These are phyloP conservation scores for Lepidium aucheri DNA, from an alignment of 345 rosid species.

Conservation along the genomic window DNA sequence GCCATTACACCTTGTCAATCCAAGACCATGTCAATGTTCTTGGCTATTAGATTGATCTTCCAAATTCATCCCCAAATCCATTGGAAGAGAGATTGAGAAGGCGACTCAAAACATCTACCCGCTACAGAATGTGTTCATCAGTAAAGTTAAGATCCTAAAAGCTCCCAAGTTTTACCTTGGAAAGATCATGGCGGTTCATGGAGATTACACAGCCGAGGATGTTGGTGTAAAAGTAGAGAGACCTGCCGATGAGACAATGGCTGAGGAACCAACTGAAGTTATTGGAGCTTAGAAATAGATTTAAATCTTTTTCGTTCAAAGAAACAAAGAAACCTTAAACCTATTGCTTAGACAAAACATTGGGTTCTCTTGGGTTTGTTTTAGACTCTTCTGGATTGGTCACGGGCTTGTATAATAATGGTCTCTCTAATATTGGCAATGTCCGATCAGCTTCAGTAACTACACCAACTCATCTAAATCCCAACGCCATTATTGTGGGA, in stretches of 20 bases:
- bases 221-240: constrained; percentile 32
- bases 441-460: no score
- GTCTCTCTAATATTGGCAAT: no score
- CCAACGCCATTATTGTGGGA: no score
- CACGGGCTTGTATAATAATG: no score
- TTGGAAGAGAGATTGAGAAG: constrained; percentile 84
- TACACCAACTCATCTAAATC: no score
- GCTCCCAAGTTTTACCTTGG: constrained; percentile 97
- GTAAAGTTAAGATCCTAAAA: constrained; percentile 87
- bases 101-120: constrained; percentile 74
- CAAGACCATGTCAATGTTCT: no score
- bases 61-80: constrained; percentile 72
- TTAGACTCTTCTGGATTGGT: no score
- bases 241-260: constrained; percentile 16
- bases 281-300: constrained; percentile 27
- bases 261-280: constrained; percentile 18
- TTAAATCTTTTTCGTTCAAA: not conserved
- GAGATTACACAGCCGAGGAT: constrained; percentile 27
- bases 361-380: no score
- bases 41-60: no score
- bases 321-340: not conserved
- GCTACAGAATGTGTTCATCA: constrained; percentile 73
- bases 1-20: no score
- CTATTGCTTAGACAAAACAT: no score
- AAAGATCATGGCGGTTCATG: constrained; percentile 71